These are phyloP conservation scores for Trichoderma asperelloides DNA, from an alignment of 495 filamentous ascomycete species.

Conservation along the genomic window DNA sequence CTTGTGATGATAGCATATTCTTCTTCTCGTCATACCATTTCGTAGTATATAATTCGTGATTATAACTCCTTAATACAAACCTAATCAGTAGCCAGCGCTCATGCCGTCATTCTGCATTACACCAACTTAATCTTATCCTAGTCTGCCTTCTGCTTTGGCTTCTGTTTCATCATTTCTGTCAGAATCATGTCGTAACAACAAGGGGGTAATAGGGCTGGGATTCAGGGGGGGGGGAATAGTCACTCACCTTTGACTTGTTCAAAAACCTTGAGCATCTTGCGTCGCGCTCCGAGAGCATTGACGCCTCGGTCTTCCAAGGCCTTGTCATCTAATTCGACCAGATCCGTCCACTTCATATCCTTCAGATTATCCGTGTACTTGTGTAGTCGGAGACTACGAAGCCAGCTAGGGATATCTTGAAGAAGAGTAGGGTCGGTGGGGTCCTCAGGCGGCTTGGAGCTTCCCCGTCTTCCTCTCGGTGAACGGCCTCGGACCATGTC, in stretches of 20 bases:
- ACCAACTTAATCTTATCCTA: conserved; percentile 20
- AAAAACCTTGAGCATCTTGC: conserved; percentile 99
- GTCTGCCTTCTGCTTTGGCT: conserved; percentile 59
- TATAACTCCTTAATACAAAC: not conserved
- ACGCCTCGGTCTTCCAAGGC: conserved; percentile 89
- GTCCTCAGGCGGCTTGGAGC: conserved; percentile 95
- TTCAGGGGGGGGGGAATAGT: not conserved
- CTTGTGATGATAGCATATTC: not conserved
- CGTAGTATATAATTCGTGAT: not conserved
- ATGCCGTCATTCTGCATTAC: not conserved
- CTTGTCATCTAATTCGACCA: conserved; percentile 87
- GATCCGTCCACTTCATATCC: conserved; percentile 91
- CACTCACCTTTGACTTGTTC: conserved; percentile 75
- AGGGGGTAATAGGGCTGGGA: not conserved
- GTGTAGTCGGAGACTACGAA: conserved; percentile 88
- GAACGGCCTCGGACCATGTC: conserved; percentile 84
- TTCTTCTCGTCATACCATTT: not conserved
- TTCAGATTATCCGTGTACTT: conserved; percentile 99
- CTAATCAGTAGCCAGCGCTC: not conserved
- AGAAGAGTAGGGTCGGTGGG: conserved; percentile 85
- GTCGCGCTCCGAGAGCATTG: conserved; percentile 86
- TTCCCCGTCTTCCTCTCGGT: conserved; percentile 85
- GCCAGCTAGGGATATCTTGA: conserved; percentile 93
- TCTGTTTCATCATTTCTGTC: conserved; percentile 22
- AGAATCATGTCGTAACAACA: conserved; percentile 12